A percentile compares a stretch with the other conserved stretches of the same genome.
These are phyloP conservation scores for Fusarium haematococcum DNA, from an alignment of 2,329 filamentous ascomycete genomes.

Conservation along the genomic window DNA sequence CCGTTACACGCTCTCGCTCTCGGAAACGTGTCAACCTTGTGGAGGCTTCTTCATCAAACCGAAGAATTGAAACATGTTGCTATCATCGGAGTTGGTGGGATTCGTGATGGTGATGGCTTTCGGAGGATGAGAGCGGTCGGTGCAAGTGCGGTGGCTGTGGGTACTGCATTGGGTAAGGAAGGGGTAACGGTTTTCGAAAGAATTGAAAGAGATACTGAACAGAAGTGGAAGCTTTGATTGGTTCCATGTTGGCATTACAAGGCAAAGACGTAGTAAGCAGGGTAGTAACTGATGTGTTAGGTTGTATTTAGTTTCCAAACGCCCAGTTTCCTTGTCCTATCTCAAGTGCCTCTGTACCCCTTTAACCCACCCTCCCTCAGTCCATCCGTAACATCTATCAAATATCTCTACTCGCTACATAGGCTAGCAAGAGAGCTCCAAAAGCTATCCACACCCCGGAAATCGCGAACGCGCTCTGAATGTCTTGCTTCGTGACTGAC, in stretches of 20 bases:
- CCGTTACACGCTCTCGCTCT: slow-evolving; percentile 79
- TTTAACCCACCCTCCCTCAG: no score
- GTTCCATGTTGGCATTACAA: no score
- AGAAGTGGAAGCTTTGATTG: background rate
- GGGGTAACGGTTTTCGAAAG: slow-evolving; percentile 72
- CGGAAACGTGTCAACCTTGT: slow-evolving; percentile 80
- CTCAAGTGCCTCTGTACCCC: no score
- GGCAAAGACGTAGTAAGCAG: no score
- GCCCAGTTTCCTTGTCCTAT: no score
- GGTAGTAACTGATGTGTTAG: no score
- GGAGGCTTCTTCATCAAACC: slow-evolving; percentile 66
- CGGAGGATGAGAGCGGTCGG: slow-evolving; percentile 75
- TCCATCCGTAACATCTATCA: background rate
- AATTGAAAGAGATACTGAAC: slow-evolving; percentile 55
- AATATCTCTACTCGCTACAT: background rate
- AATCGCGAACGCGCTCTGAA: background rate
- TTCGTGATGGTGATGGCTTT: slow-evolving; percentile 72
- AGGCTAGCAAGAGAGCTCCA: background rate
- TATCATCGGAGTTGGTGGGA: slow-evolving; percentile 80
- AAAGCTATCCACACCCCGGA: background rate
- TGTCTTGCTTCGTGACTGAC: background rate
- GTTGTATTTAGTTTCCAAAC: no score
- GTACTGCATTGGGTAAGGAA: slow-evolving; percentile 74
- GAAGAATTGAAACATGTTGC: slow-evolving; percentile 63
- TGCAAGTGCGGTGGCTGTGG: slow-evolving; percentile 74